These are phyloP conservation scores for Penicillium cosmopolitanum DNA, from an alignment of 495 filamentous ascomycete species.

Conservation along the genomic window DNA sequence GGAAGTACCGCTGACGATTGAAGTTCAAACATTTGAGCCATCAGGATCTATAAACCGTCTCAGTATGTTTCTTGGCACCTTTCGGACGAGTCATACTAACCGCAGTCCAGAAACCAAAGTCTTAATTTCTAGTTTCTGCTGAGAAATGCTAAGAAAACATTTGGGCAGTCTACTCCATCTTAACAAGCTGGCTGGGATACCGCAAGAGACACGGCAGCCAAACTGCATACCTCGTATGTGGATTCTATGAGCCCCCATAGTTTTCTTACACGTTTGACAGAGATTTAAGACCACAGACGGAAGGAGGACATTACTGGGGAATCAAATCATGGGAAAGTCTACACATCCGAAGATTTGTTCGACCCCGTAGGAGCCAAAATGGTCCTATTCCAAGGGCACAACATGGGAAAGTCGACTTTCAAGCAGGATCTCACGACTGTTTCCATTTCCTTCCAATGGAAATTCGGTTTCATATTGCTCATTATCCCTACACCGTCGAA, in stretches of 20 bases:
- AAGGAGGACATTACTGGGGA: not conserved
- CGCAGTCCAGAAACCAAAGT: slow-evolving; percentile 2
- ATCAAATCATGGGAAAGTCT: not conserved
- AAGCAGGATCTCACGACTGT: not conserved
- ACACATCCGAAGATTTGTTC: too few relatives aligned
- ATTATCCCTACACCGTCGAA: not conserved
- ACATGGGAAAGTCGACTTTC: slow-evolving; percentile 3
- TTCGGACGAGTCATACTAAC: slow-evolving; percentile 1
- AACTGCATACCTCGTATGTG: not conserved
- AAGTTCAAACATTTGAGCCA: slow-evolving; percentile 5
- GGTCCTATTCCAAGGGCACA: not conserved
- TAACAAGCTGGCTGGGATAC: not conserved
- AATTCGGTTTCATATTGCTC: slow-evolving; percentile 7
- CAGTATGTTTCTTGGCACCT: slow-evolving; percentile 1
- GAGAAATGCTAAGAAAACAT: slow-evolving; percentile 1
- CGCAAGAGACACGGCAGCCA: slow-evolving; percentile 3
- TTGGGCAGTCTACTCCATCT: not conserved
- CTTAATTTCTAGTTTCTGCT: slow-evolving; percentile 6
- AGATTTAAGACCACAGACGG: not conserved
- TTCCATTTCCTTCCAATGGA: slow-evolving; percentile 5
- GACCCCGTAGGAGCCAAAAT: not conserved
- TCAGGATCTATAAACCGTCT: not conserved
- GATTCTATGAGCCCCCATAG: not conserved
- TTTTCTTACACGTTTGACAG: not conserved
- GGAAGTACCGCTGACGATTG: slow-evolving; percentile 1